Base-by-base conservation (phyloP, 2,329 filamentous ascomycete species). In the Fusarium sp. region DNA sequence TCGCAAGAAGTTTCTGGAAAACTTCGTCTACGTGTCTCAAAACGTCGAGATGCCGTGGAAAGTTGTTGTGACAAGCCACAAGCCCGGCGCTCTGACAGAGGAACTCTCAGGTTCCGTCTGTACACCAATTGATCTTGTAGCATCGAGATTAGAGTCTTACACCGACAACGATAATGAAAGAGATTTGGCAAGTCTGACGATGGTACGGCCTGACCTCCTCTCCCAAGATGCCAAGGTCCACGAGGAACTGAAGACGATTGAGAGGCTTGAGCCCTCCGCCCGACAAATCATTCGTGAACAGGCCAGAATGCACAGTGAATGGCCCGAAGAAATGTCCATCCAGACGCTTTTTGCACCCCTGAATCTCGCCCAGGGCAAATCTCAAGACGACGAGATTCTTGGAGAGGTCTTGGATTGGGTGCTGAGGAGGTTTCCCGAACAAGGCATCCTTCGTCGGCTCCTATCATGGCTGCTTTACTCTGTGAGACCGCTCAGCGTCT, bases 401-500 rank as follows among this genome's bases (percentile, higher is more conserved):
- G 6, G 1, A 5, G 35, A 10, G 6, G 31, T 65, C 5, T 5
- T 69, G 3, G 0, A 57, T 20, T 16, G 8, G 18, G 63, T 69
- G 6, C 25, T 67, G 3, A 38, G 10, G 7, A 25, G 14, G 0
- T 18, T 35, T 6, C 10, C 47, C 9, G 16, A 63, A 1, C 31
- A 31, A 5, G 2, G 11, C 1, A 38, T 42, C 1, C 25, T 69
- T 0, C 29, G 31, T 3, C 33, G 38, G 1, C 31, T 69, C 0
- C 0, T 67, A 3, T 50, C 56, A 1, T 69, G 63, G 66, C 56
- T 69, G 3, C 10, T 69, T 4, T 63, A 69, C 6, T 36, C 66
- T 1, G 66, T 69, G 16, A 62, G 63, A 25, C 63, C 56, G 11
- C 66, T 69, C 10, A 57, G 56, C 0, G 47, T 67, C 3, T 69